A percentile compares a stretch with the other conserved stretches of the same genome.
Evolutionary conservation across 169 alveolate genomes (phyloP).

Genomic region (Theileria equi): DNA sequence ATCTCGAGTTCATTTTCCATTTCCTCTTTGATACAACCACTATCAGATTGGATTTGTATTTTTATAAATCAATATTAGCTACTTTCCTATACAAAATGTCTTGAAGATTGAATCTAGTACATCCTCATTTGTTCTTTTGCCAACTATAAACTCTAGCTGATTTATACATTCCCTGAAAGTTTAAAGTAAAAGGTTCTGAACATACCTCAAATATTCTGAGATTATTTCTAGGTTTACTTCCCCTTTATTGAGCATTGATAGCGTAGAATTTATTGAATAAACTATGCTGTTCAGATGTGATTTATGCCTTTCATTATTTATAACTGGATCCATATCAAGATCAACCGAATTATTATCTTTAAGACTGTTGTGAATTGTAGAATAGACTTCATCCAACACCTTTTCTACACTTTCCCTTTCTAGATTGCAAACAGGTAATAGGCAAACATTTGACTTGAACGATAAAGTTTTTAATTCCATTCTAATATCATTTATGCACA

Average conservation of each 20-base stretch:
- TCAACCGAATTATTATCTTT: neutral
- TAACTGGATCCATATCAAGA: slow-evolving; percentile 12
- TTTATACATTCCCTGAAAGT: slow-evolving; percentile 22
- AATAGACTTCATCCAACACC: slow-evolving; percentile 7
- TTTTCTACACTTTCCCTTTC: neutral
- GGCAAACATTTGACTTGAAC: neutral
- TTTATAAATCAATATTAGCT: too few relatives aligned
- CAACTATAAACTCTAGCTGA: slow-evolving; percentile 36
- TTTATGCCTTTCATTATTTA: slow-evolving; percentile 47
- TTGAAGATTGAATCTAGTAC: slow-evolving; percentile 40
- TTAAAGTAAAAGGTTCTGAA: neutral
- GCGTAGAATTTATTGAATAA: neutral
- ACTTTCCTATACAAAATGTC: slow-evolving; percentile 61
- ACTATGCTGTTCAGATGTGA: slow-evolving; percentile 42
- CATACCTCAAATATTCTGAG: slow-evolving; percentile 47
- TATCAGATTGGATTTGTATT: too few relatives aligned
- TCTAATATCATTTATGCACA: neutral
- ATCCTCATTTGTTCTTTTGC: slow-evolving; percentile 51
- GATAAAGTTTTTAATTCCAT: neutral
- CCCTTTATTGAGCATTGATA: neutral
- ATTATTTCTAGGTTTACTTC: slow-evolving; percentile 39
- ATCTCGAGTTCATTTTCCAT: too few relatives aligned
- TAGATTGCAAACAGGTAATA: neutral
- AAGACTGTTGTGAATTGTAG: neutral
- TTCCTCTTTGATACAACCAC: too few relatives aligned